phyloP scores from a whole-genome alignment of 805 yeast species.

The Zygosaccharomyces siamensis region DNA sequence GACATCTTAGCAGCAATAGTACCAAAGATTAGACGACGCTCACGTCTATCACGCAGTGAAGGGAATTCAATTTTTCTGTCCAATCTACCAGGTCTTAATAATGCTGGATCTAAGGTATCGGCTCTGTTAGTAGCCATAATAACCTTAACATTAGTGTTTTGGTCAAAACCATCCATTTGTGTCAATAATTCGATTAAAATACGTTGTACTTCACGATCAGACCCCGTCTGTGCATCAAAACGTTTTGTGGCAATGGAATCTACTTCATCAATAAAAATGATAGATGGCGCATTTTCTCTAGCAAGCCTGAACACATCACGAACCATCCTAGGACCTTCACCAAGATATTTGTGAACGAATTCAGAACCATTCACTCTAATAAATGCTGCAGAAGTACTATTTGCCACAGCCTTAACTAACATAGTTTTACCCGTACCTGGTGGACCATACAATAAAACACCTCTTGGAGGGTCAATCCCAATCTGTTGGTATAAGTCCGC shows the following conservation, averaged over 20 bases:
- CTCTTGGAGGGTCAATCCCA: conserved; percentile 98
- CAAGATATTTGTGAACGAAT: conserved; percentile 94
- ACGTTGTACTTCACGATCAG: conserved; percentile 98
- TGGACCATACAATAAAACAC: conserved; percentile 96
- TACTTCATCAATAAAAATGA: conserved; percentile 96
- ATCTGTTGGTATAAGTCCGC: conserved; percentile 94
- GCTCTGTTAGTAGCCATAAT: conserved; percentile 99
- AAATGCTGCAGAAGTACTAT: conserved; percentile 90
- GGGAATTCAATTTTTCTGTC: conserved; percentile 99
- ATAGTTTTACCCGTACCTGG: conserved; percentile 99
- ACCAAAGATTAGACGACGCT: conserved; percentile 90
- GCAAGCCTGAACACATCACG: conserved; percentile 97
- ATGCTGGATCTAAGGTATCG: conserved; percentile 98
- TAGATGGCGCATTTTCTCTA: conserved; percentile 94
- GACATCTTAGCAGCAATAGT: conserved; percentile 98
- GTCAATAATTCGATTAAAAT: conserved; percentile 90
- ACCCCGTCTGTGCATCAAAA: conserved; percentile 99
- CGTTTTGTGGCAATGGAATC: conserved; percentile 99
- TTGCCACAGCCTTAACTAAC: conserved; percentile 98
- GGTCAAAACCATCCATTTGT: conserved; percentile 99
- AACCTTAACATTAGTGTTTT: conserved; percentile 88
- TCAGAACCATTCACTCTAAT: conserved; percentile 97
- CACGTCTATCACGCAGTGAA: conserved; percentile 91
- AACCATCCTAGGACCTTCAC: conserved; percentile 99
- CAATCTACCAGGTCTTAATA: conserved; percentile 95